Evolutionary conservation across 192 early-diverging fungal genomes (phyloP), one percentile per base, ranked within the genome.

Genomic region (Bifiguratus adelaidae): DNA sequence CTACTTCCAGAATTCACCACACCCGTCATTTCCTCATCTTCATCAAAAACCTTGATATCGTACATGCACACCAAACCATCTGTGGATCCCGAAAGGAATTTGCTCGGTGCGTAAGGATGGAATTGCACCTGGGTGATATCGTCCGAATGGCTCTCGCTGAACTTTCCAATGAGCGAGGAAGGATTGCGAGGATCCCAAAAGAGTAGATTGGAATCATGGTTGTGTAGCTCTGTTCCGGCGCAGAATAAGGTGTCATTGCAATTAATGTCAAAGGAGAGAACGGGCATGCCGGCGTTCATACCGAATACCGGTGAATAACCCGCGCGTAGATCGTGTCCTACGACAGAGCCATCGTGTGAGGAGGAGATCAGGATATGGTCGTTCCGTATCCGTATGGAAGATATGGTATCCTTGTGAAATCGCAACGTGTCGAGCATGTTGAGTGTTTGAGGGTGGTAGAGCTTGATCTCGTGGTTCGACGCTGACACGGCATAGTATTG

Each of bases 11-110:
- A 83, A 43, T 94, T 95, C 13, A 92, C 76, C 1, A 88, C 86
- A 25, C 79, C 77, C 37, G 87, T 50, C 3, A 98, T 52, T 1
- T 80, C 87, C 29, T 98, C 93, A 29, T 96, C 93, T 60, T 98
- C 92, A 18, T 91, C 76, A 26, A 83, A 73, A 26, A 76, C 71
- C 7, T 61, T 58, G 30, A 76, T 41, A 65, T 83, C 76, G 71
- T 80, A 86, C 47, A 85, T 65, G 70, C 82, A 90, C 53, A 92
- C 52, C 52, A 83, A 48, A 20, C 87, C 85, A 56, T 90, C 87
- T 1, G 76, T 76, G 2, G 87, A 82, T 19, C 73, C 81, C 0
- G 81, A 76, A 30, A 86, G 62, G n/a, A 90, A 46, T n/a, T 67
- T 68, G 8, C 54, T 48, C 3, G 70, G 37, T 13, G 55, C 54